Conservation (phyloP, 768 basidiomycete species). For the Kwoniella heveanensis region DNA sequence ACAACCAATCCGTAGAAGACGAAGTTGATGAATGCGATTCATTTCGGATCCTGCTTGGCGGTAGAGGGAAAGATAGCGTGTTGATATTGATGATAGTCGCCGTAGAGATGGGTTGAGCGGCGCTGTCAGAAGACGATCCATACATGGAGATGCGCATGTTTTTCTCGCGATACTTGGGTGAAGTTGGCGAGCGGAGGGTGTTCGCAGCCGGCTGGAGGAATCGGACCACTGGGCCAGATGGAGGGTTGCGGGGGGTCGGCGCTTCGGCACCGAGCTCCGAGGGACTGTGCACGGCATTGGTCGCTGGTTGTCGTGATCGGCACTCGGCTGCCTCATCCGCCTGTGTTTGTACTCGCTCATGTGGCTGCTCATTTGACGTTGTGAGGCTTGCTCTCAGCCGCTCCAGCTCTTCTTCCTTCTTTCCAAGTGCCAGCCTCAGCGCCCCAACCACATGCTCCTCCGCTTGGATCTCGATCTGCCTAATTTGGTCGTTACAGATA, state of each 20-base stretch:
- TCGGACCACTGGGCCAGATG: background rate
- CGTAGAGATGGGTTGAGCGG: constrained; percentile 7
- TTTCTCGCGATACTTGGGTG: background rate
- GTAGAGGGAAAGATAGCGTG: constrained; percentile 14
- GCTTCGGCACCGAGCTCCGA: background rate
- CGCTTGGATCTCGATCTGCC: constrained; percentile 33
- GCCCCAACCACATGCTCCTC: constrained; percentile 26
- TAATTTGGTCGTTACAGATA: constrained; percentile 43
- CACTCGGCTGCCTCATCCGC: no score
- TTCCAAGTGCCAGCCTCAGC: constrained; percentile 7
- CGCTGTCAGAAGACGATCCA: background rate
- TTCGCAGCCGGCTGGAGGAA: background rate
- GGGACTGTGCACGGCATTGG: background rate
- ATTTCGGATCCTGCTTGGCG: constrained; percentile 5
- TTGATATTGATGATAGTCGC: constrained; percentile 18
- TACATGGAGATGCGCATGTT: background rate
- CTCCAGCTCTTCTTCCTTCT: background rate
- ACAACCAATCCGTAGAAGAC: background rate
- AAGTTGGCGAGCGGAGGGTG: background rate
- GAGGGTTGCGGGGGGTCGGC: background rate
- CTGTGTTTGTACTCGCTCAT: no score
- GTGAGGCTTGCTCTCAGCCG: background rate
- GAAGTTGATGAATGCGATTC: background rate
- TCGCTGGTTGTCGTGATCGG: background rate
- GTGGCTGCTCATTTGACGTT: no score